phyloP scores from a whole-genome alignment of 441 rosid genomes.

The Omphalea diandra region DNA sequence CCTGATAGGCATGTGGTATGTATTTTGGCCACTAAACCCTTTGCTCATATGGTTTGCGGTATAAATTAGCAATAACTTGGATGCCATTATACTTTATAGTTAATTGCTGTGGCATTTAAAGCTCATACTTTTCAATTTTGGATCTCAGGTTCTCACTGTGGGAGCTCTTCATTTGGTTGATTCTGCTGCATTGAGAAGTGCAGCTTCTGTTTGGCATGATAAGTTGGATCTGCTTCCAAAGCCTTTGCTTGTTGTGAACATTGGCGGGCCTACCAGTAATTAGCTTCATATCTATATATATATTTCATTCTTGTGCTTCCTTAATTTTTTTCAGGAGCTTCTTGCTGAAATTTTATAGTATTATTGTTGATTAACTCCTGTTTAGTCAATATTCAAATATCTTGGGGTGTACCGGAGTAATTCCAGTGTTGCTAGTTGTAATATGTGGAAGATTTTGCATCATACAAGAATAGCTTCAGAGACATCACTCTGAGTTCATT shows the following conservation, averaged over 20 bases:
- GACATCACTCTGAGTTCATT: background rate
- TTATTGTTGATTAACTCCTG: slow-evolving; percentile 7
- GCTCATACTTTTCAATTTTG: slow-evolving; percentile 24
- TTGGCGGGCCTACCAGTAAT: slow-evolving; percentile 88
- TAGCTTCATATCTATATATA: background rate
- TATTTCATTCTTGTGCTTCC: background rate
- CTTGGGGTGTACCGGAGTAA: background rate
- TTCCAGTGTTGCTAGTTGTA: background rate
- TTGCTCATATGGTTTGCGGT: background rate
- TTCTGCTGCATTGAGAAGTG: slow-evolving; percentile 58
- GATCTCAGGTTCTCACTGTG: slow-evolving; percentile 66
- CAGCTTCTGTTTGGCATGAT: slow-evolving; percentile 79
- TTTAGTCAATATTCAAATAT: background rate
- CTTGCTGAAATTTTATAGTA: background rate
- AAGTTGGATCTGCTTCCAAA: slow-evolving; percentile 67
- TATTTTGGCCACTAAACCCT: slow-evolving; percentile 15
- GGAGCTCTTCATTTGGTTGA: slow-evolving; percentile 88
- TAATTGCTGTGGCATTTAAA: slow-evolving; percentile 11
- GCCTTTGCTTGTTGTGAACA: slow-evolving; percentile 82
- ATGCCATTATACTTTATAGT: slow-evolving; percentile 7
- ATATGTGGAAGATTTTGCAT: background rate
- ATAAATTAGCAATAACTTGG: background rate
- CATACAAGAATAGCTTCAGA: background rate
- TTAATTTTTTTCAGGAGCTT: slow-evolving; percentile 2
- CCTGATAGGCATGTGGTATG: slow-evolving; percentile 78